Conservation (phyloP, 805 yeast genomes). For the Kodamaea jinghongensis region DNA sequence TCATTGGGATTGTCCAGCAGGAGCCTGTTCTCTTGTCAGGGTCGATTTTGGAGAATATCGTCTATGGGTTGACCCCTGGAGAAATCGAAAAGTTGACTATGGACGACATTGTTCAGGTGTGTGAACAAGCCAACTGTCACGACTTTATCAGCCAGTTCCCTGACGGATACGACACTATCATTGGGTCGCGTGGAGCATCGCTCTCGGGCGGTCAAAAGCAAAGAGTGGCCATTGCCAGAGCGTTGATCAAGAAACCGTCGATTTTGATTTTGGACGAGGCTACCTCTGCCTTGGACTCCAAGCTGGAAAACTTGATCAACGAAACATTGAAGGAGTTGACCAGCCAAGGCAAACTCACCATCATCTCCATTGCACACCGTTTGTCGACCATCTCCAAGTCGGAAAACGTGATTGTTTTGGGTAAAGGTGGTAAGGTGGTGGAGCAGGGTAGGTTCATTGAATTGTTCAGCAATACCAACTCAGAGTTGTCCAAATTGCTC, state of each 20-base stretch:
- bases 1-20: constrained; percentile 60
- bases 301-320: constrained; percentile 46
- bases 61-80: constrained; percentile 46
- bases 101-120: constrained; percentile 43
- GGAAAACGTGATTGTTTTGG: constrained; percentile 42
- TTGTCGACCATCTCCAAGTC: constrained; percentile 45
- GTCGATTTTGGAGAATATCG: constrained; percentile 52
- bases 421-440: constrained; percentile 40
- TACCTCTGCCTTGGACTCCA: constrained; percentile 58
- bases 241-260: constrained; percentile 63
- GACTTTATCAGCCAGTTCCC: constrained; percentile 56
- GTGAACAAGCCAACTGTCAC: constrained; percentile 55
- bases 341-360: constrained; percentile 39
- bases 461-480: constrained; percentile 38
- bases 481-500: constrained; percentile 40
- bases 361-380: constrained; percentile 44
- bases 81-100: constrained; percentile 34
- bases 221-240: constrained; percentile 73
- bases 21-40: constrained; percentile 60
- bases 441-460: constrained; percentile 41
- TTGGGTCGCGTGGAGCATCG: constrained; percentile 55
- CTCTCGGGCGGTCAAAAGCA: constrained; percentile 78
- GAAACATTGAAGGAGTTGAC: constrained; percentile 40
- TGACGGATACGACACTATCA: constrained; percentile 57
- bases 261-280: constrained; percentile 68